Evolutionary conservation across 2,329 filamentous ascomycete genomes (phyloP).

Genomic region (Metarhizium album): DNA sequence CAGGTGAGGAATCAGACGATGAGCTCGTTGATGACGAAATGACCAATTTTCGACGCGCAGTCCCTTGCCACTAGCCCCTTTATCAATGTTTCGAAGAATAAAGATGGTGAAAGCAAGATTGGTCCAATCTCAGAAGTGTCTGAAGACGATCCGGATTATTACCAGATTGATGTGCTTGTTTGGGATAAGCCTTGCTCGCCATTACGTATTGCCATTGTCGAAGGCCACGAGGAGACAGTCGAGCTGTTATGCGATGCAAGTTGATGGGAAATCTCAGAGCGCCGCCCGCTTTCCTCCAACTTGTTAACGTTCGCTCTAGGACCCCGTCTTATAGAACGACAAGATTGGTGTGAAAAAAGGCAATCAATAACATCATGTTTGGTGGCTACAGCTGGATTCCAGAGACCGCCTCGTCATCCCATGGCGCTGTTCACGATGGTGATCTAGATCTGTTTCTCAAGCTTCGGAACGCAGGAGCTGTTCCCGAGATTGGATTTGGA

Average conservation of each 20-base stretch:
- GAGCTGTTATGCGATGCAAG: constrained; percentile 52
- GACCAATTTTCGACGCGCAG: constrained; percentile 38
- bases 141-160: constrained; percentile 64
- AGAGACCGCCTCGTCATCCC: constrained; percentile 37
- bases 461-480: constrained; percentile 54
- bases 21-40: constrained; percentile 35
- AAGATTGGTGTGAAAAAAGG: constrained; percentile 47
- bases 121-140: constrained; percentile 40
- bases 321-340: constrained; percentile 44
- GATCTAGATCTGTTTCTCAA: constrained; percentile 44
- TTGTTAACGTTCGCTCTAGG: constrained; percentile 20
- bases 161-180: constrained; percentile 64
- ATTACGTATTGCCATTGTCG: constrained; percentile 67
- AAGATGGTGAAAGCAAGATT: constrained; percentile 19
- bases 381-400: constrained; percentile 21
- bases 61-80: constrained; percentile 61
- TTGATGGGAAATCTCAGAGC: background rate
- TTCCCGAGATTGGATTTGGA: constrained; percentile 50
- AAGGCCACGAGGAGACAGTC: constrained; percentile 59
- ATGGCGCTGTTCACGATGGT: constrained; percentile 44
- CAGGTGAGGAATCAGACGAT: constrained; percentile 26
- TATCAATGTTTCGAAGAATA: constrained; percentile 49
- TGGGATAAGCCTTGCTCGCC: constrained; percentile 70
- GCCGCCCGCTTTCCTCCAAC: background rate
- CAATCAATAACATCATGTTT: constrained; percentile 54